Evolutionary conservation across 2,329 filamentous ascomycete genomes (phyloP).

Genomic region (Cladophialophora exuberans): DNA sequence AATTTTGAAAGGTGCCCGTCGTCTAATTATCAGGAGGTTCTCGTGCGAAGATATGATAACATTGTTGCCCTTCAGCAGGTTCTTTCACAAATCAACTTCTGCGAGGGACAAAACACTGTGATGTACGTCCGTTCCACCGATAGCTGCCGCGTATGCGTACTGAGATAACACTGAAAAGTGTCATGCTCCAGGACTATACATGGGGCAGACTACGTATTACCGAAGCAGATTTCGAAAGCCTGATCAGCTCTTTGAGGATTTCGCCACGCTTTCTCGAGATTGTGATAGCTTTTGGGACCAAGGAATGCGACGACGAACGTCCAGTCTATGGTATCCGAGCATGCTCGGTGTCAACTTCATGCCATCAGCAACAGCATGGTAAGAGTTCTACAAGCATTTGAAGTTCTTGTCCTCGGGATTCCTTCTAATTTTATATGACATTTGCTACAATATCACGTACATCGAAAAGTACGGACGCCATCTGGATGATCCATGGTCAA

Average conservation of each 20-base stretch:
- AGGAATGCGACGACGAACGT: background rate
- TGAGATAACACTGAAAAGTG: background rate
- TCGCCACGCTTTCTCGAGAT: background rate
- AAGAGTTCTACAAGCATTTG: no score
- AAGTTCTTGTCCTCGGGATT: no score
- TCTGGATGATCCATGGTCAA: background rate
- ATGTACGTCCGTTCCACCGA: no score
- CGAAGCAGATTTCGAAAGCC: background rate
- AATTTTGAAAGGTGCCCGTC: no score
- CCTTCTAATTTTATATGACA: no score
- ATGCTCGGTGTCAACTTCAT: background rate
- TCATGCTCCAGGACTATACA: background rate
- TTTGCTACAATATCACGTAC: background rate
- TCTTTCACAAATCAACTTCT: no score
- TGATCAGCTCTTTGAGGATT: background rate
- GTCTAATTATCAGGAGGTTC: no score
- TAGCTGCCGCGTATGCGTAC: no score
- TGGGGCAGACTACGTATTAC: background rate
- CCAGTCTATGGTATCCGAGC: background rate
- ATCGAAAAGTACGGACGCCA: background rate
- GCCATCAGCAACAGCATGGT: background rate
- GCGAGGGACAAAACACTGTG: no score
- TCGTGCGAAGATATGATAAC: no score
- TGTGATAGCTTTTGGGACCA: background rate
- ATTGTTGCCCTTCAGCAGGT: no score